Base-by-base conservation (phyloP, 371 early-diverging fungal species). In the Thermomucor indicae-seudaticae region DNA sequence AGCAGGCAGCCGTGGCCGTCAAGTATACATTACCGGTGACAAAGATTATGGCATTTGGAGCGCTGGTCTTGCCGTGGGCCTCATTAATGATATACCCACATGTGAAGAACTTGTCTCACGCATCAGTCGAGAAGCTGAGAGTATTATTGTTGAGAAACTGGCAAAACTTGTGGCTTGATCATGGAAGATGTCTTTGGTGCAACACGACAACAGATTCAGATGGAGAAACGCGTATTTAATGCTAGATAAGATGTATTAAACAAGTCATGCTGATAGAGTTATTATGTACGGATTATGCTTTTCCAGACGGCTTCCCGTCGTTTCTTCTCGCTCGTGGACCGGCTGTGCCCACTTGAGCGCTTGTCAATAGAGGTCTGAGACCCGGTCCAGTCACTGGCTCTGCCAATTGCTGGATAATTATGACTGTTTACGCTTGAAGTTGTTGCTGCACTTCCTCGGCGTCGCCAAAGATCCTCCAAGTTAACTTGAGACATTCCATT, bases 81-180 rank as follows among this genome's bases (percentile, higher is more conserved):
- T 83, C 42, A 87, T 89, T 58, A 75, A 88, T 23, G 88, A 90
- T 59, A 86, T 88, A 48, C 90, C 90, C 30, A 83, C 86, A 0
- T 90, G 90, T 58, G 60, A 84, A 22, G 84, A 68, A 0, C 67
- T 90, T 5, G 56, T 79, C 47, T 51, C 57, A 32, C 67, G 83
- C 42, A 88, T 86, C 53, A 77, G 69, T 24, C 37, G 51, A 38
- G 83, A 82, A 57, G 81, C 83, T 11, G 81, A 84, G 47, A 51
- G 57, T 10, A 71, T 72, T 8, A 70, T 81, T 14, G 43, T 30
- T 17, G 40, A 69, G 10, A 55, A 58, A 19, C 30, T 72, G 43
- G 35, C 20, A 31, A 58, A 50, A 6, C 39, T 55, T n/a, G n/a
- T n/a, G n/a, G n/a, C n/a, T n/a, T n/a, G n/a, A n/a, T n/a, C n/a